Evolutionary conservation across 164 flowering plant species (phyloP).

Genomic region (Tetrastigma voinierianum): DNA sequence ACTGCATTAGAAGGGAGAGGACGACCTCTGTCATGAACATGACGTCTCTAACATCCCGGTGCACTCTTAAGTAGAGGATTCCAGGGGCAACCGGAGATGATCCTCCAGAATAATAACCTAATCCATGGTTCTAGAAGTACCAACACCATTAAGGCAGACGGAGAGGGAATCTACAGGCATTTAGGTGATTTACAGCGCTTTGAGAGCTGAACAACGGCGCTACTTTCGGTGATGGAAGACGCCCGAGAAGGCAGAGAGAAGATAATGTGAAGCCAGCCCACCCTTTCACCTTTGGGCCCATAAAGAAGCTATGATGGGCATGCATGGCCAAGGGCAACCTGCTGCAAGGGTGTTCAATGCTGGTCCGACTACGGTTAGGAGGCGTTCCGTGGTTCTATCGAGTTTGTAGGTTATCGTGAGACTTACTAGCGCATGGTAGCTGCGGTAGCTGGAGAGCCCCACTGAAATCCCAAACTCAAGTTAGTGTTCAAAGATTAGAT

Average conservation of each 20-base stretch:
- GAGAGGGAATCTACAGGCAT: conserved; percentile 40
- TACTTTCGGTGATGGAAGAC: conserved; percentile 80
- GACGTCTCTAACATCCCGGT: conserved; percentile 66
- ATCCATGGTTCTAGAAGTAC: conserved; percentile 95
- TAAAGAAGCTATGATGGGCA: conserved; percentile 87
- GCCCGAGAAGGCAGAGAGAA: conserved; percentile 91
- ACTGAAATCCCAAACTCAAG: conserved; percentile 44
- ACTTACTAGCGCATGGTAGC: conserved; percentile 85
- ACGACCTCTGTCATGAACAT: conserved; percentile 77
- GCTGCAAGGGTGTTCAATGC: conserved; percentile 81
- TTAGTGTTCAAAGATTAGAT: too few species aligned
- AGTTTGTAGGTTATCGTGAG: conserved; percentile 94
- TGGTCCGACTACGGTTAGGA: conserved; percentile 74
- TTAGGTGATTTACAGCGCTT: too few species aligned
- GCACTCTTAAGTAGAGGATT: conserved; percentile 71
- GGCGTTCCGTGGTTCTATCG: conserved; percentile 72
- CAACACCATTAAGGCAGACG: conserved; percentile 67
- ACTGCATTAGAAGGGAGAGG: conserved; percentile 61
- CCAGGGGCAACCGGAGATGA: conserved; percentile 92
- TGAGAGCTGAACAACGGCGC: conserved; percentile 92
- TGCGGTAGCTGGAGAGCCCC: conserved; percentile 72
- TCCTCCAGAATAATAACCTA: conserved; percentile 68
- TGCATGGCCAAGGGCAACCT: conserved; percentile 99
- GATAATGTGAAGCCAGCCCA: conserved; percentile 89
- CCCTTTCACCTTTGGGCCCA: conserved; percentile 95